Conservation (phyloP, 2,329 filamentous ascomycete genomes). For the Cryoendolithus antarcticus region DNA sequence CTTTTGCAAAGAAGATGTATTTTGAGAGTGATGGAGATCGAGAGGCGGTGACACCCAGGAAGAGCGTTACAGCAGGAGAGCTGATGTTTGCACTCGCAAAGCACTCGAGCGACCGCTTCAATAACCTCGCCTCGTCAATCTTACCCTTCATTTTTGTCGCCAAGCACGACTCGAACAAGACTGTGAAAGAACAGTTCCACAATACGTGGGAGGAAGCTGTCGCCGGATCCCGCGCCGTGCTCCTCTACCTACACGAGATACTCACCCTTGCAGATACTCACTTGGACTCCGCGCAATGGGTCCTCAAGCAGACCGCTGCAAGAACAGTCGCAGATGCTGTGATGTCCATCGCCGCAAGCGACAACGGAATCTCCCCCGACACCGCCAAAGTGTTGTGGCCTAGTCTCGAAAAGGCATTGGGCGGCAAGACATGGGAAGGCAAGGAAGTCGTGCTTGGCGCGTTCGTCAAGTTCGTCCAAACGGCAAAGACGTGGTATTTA, state of each 20-base stretch:
- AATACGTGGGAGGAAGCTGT: constrained; percentile 88
- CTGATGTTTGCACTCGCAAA: constrained; percentile 75
- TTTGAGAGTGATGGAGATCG: constrained; percentile 68
- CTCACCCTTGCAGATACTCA: constrained; percentile 52
- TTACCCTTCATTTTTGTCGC: constrained; percentile 82
- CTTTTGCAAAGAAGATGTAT: constrained; percentile 57
- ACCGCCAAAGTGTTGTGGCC: constrained; percentile 53
- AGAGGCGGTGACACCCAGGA: constrained; percentile 9
- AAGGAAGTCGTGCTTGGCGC: constrained; percentile 77
- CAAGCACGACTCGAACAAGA: constrained; percentile 72
- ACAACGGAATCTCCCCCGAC: constrained; percentile 42
- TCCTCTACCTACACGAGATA: constrained; percentile 77
- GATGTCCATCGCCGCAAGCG: constrained; percentile 41
- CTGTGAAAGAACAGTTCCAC: constrained; percentile 65
- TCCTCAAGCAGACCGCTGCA: constrained; percentile 76
- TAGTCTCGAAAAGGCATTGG: constrained; percentile 65
- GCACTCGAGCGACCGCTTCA: constrained; percentile 79
- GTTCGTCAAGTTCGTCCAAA: constrained; percentile 64
- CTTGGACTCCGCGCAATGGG: constrained; percentile 74
- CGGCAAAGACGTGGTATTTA: constrained; percentile 45
- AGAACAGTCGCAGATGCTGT: constrained; percentile 66
- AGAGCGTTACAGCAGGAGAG: constrained; percentile 64
- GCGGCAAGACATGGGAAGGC: constrained; percentile 82
- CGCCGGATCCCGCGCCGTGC: constrained; percentile 67
- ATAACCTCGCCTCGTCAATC: constrained; percentile 58